Conservation (phyloP, 257 asterid genomes). For the Solanum appendiculatum region DNA sequence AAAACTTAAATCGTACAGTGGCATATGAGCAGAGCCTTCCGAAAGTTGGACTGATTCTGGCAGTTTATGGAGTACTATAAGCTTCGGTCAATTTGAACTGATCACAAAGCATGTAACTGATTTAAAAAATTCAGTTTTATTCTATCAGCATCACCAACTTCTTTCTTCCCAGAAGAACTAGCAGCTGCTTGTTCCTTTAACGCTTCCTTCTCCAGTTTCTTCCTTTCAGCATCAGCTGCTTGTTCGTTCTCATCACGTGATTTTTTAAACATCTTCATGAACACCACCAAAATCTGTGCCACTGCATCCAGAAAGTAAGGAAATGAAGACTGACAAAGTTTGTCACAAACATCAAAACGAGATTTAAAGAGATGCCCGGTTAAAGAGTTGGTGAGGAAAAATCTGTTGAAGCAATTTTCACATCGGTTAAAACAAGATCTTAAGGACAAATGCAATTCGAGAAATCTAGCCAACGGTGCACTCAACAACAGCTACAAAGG, state of each 20-base stretch:
- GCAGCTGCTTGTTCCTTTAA: conserved; percentile 69
- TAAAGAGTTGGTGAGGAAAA: background rate
- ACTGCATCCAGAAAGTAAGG: background rate
- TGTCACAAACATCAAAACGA: too few species aligned
- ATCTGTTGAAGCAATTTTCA: background rate
- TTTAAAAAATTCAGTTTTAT: background rate
- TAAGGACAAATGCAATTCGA: background rate
- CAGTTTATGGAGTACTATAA: background rate
- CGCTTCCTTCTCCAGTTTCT: conserved; percentile 87
- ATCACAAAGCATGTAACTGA: background rate
- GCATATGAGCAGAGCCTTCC: too few species aligned
- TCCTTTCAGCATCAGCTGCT: conserved; percentile 84
- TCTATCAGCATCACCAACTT: conserved; percentile 56
- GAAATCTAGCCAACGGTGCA: background rate
- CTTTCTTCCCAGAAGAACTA: conserved; percentile 64
- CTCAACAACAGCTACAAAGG: background rate
- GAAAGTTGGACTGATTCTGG: background rate
- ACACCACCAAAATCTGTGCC: conserved; percentile 41
- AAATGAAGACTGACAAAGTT: background rate
- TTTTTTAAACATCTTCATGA: conserved; percentile 78
- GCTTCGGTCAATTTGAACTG: background rate
- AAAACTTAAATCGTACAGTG: background rate
- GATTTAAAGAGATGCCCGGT: too few species aligned
- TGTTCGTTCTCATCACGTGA: conserved; percentile 81
- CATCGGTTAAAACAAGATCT: background rate